Evolutionary conservation across 2,329 filamentous ascomycete genomes (phyloP), one percentile per base, ranked within the genome.

Genomic region (Herpomyces periplanetae): DNA sequence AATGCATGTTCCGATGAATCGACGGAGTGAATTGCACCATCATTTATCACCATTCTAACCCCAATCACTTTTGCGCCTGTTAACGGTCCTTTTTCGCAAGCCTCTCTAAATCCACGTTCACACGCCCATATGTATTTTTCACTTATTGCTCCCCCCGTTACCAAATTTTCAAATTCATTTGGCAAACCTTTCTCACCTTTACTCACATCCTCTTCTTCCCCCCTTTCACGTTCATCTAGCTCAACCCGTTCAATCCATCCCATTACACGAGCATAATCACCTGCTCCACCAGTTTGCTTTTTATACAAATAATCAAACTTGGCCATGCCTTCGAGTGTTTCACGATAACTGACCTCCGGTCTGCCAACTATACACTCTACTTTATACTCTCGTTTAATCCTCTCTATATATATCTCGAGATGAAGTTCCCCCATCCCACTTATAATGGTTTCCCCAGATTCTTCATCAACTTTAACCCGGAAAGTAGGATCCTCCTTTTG

Each of bases 401-500:
- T 71, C 45, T 96, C 80, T 19, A 96, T 59, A 39, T 96, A 96
- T 33, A 96, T 85, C 33, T 87, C 73, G 11, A 96, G 49, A 40
- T 96, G 80, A 28, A 96, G 42, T 40, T 96, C 80, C 29, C 80
- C 80, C 80, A 96, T 96, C 24, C 80, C 80, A 16, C 66, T 84
- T 34, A 96, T 91, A 34, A 96, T 85, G 18, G 75, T 91, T 45
- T 96, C 69, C 34, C 85, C 64, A 27, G 63, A 75, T 43, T 96
- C 80, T 8, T 55, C 42, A 34, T 96, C 80, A 31, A 87, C 71
- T 31, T 69, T 63, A 14, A 96, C 66, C 20, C 80, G 59, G 55
- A 96, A 96, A 6, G 80, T 96, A 3, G 80, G 80, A 32, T 96
- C 80, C 42, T 96, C 80, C 26, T 80, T 64, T 42, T 88, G 75